phyloP scores from a whole-genome alignment of 768 basidiomycete species.

The Serendipita sp. region DNA sequence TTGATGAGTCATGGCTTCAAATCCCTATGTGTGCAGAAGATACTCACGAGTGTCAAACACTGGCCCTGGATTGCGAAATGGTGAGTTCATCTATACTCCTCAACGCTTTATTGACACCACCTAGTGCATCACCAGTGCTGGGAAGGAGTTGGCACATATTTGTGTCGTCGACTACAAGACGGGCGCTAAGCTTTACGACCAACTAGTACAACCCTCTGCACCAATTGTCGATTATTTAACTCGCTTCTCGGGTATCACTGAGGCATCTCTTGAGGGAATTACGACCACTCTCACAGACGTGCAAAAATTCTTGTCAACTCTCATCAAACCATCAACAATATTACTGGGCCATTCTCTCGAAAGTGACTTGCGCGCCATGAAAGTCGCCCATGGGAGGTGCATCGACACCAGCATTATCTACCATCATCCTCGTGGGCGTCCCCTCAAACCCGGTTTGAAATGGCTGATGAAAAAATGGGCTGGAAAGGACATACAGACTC shows the following conservation, averaged over 20 bases:
- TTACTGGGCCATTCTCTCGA: constrained; percentile 93
- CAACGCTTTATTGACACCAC: background rate
- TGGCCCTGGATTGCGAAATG: constrained; percentile 96
- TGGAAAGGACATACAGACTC: constrained; percentile 70
- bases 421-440: constrained; percentile 86
- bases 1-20: constrained; percentile 17
- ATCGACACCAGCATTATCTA: constrained; percentile 85
- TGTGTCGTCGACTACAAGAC: constrained; percentile 68
- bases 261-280: constrained; percentile 44
- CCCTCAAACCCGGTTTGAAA: constrained; percentile 89
- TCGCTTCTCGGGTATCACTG: constrained; percentile 91
- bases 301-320: constrained; percentile 48
- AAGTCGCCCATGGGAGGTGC: constrained; percentile 69
- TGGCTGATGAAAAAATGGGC: constrained; percentile 96
- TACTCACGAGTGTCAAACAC: constrained; percentile 27
- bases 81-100: constrained; percentile 26
- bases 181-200: constrained; percentile 66
- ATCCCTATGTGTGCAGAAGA: constrained; percentile 8
- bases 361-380: constrained; percentile 80
- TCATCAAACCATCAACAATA: constrained; percentile 54
- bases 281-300: constrained; percentile 70
- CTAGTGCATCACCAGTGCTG: constrained; percentile 79
- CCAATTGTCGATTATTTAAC: constrained; percentile 89
- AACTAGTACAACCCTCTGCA: constrained; percentile 74
- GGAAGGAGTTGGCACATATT: constrained; percentile 76